phyloP scores from a whole-genome alignment of 169 alveolate genomes.

The Plasmodium adleri region DNA sequence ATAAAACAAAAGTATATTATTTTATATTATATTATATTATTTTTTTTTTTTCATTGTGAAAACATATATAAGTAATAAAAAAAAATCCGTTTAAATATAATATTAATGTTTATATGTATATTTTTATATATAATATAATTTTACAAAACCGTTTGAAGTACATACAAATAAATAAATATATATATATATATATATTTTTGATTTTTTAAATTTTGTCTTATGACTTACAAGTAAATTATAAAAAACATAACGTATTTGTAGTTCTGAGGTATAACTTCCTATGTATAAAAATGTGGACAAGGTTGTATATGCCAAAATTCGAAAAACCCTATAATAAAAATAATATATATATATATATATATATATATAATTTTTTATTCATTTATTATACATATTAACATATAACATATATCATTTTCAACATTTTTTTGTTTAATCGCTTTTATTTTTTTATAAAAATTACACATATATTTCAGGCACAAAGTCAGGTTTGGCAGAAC shows the following conservation, averaged over 20 bases:
- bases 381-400: too few relatives aligned
- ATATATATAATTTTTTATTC: too few relatives aligned
- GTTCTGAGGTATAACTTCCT: constrained; percentile 63
- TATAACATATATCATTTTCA: background rate
- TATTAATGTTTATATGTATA: background rate
- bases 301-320: constrained; percentile 36
- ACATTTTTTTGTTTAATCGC: background rate
- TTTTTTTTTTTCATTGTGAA: too few relatives aligned
- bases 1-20: too few relatives aligned
- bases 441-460: constrained; percentile 15
- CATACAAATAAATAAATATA: background rate
- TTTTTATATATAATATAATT: background rate
- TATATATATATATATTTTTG: background rate
- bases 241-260: constrained; percentile 61
- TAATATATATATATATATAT: background rate
- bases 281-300: constrained; percentile 50
- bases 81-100: background rate
- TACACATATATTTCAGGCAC: constrained; percentile 79
- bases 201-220: background rate
- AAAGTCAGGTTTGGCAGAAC: constrained; percentile 17
- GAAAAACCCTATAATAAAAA: constrained; percentile 47
- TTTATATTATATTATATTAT: too few relatives aligned
- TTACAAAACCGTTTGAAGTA: background rate
- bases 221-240: constrained; percentile 63
- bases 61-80: background rate